Conservation (phyloP, 768 basidiomycete genomes). For the Mycena sanguinolenta region DNA sequence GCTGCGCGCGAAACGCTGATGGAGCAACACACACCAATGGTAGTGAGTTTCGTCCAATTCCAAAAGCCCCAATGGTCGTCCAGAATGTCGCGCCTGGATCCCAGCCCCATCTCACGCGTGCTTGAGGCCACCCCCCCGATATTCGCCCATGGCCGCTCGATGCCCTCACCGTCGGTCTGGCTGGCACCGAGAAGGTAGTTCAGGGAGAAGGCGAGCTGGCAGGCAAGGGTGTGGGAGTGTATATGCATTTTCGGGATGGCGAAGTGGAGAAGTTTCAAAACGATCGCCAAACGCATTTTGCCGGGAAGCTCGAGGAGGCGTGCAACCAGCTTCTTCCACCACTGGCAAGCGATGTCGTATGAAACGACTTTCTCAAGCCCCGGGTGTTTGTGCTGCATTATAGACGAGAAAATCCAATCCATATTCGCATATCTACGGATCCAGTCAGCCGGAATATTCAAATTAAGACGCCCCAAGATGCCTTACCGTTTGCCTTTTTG, state of each 20-base stretch:
- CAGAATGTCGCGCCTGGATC: background rate
- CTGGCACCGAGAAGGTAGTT: background rate
- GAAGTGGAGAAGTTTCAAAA: background rate
- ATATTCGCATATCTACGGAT: too few species aligned
- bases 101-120: background rate
- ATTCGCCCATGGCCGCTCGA: background rate
- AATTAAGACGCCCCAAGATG: too few species aligned
- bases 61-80: conserved; percentile 40
- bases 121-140: background rate
- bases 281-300: too few species aligned
- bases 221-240: background rate
- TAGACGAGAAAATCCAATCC: too few species aligned
- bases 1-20: too few species aligned
- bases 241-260: background rate
- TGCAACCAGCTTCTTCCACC: too few species aligned
- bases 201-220: background rate
- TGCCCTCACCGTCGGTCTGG: background rate
- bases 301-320: too few species aligned
- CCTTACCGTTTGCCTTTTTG: background rate
- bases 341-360: too few species aligned
- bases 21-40: conserved; percentile 45
- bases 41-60: conserved; percentile 47
- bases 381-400: too few species aligned
- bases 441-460: too few species aligned
- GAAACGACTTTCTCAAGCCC: too few species aligned